Base-by-base conservation (phyloP, 169 alveolate species). In the Cystoisospora suis region DNA sequence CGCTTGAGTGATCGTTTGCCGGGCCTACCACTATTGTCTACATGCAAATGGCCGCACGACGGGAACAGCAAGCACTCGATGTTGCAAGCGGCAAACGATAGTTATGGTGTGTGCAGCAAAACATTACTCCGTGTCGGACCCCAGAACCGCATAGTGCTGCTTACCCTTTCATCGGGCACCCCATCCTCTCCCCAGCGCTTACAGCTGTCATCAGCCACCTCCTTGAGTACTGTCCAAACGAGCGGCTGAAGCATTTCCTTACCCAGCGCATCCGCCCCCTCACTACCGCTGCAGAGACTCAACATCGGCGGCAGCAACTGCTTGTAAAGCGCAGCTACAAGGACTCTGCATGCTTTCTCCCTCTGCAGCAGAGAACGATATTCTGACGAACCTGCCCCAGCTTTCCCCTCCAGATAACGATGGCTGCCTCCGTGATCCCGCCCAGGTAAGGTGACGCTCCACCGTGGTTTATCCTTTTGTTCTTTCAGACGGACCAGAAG, bases 91-190 rank as follows among this genome's bases (percentile, higher is more conserved):
- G n/a, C n/a, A n/a, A n/a, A n/a, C n/a, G n/a, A n/a, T n/a, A n/a
- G n/a, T n/a, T n/a, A n/a, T n/a, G n/a, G n/a, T n/a, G n/a, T n/a
- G n/a, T n/a, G n/a, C n/a, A n/a, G n/a, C n/a, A n/a, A n/a, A n/a
- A n/a, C n/a, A n/a, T n/a, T n/a, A n/a, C n/a, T n/a, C n/a, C n/a
- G n/a, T n/a, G n/a, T n/a, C n/a, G n/a, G n/a, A n/a, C n/a, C n/a
- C n/a, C n/a, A n/a, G n/a, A n/a, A n/a, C n/a, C n/a, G n/a, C n/a
- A n/a, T n/a, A n/a, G n/a, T n/a, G n/a, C n/a, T n/a, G n/a, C n/a
- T n/a, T 65, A 72, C 83, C 53, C 83, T 6, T 5, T 72, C 83
- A 32, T 72, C 83, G n/a, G 27, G 49, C 58, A 46, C 83, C 4
- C 17, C 15, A 23, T 34, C 83, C 1, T 2, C 77, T 7, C 45